These are phyloP conservation scores for Sphagnum contortum DNA, from an alignment of 225 moss, liverwort and hornwort species.

Conservation along the genomic window DNA sequence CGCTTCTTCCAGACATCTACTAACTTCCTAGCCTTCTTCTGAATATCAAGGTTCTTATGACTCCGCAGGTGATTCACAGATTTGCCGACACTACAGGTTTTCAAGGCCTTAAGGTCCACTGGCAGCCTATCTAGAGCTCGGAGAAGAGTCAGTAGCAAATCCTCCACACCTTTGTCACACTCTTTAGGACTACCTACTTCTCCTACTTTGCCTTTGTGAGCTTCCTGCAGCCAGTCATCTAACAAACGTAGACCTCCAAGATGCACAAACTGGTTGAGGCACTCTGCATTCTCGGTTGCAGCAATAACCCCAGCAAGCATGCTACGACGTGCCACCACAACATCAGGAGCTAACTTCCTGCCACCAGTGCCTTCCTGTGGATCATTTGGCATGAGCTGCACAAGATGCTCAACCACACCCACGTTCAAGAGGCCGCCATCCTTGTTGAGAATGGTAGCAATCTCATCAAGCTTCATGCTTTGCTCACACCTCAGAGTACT, in stretches of 20 bases:
- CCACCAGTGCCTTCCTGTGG: slow-evolving; percentile 44
- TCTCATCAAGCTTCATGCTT: slow-evolving; percentile 99
- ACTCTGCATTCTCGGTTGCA: slow-evolving; percentile 82
- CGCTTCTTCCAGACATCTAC: slow-evolving; percentile 99
- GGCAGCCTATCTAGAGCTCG: slow-evolving; percentile 90
- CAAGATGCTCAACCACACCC: slow-evolving; percentile 66
- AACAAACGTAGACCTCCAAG: slow-evolving; percentile 78
- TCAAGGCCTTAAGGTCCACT: slow-evolving; percentile 88
- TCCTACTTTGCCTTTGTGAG: slow-evolving; percentile 92
- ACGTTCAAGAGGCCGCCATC: slow-evolving; percentile 71
- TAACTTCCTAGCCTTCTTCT: slow-evolving; percentile 84
- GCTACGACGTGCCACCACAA: slow-evolving; percentile 66
- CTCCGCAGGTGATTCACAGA: slow-evolving; percentile 91
- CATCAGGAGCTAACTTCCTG: slow-evolving; percentile 48
- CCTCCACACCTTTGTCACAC: slow-evolving; percentile 89
- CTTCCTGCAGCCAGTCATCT: slow-evolving; percentile 99
- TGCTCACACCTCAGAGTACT: slow-evolving; percentile 93
- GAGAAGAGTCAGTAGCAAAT: slow-evolving; percentile 69
- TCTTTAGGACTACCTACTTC: slow-evolving; percentile 95
- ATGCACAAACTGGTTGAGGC: slow-evolving; percentile 66
- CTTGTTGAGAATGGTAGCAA: slow-evolving; percentile 81
- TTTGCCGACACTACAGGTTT: slow-evolving; percentile 89
- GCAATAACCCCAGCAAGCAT: slow-evolving; percentile 78
- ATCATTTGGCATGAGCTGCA: slow-evolving; percentile 92
- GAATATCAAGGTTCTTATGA: slow-evolving; percentile 88